A percentile compares a stretch with the other conserved stretches of the same genome.
These are phyloP conservation scores for Kluyveromyces lactis DNA, from an alignment of 805 yeast species.

Conservation along the genomic window DNA sequence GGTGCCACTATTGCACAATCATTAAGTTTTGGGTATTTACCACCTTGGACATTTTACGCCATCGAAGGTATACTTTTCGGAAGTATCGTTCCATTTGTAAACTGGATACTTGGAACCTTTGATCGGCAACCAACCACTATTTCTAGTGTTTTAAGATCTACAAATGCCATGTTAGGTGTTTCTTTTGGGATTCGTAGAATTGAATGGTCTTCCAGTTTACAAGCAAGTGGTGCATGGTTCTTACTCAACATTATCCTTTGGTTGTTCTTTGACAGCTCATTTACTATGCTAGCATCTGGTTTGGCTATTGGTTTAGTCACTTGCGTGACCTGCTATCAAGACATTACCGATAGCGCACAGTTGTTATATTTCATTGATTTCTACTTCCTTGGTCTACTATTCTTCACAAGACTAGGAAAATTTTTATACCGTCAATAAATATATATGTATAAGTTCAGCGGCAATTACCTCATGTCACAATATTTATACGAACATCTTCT, in stretches of 20 bases:
- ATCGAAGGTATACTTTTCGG: constrained; percentile 55
- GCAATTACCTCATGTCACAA: too few relatives aligned
- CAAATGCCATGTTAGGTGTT: constrained; percentile 59
- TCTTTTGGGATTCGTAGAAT: constrained; percentile 61
- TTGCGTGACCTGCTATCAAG: constrained; percentile 16
- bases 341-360: constrained; percentile 16
- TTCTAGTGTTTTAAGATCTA: constrained; percentile 11
- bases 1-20: constrained; percentile 23
- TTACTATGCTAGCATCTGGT: constrained; percentile 40
- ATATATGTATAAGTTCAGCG: too few relatives aligned
- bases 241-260: constrained; percentile 57
- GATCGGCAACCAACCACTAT: constrained; percentile 12
- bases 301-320: constrained; percentile 20
- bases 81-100: constrained; percentile 39
- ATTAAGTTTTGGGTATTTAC: constrained; percentile 12
- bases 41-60: constrained; percentile 29
- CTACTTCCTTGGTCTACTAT: constrained; percentile 54
- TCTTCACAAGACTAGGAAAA: constrained; percentile 65
- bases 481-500: too few relatives aligned
- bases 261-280: constrained; percentile 54
- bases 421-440: constrained; percentile 30
- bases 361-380: constrained; percentile 35
- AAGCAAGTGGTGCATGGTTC: constrained; percentile 57
- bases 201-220: constrained; percentile 60
- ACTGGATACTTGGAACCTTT: constrained; percentile 15